Conservation (phyloP, 2,329 filamentous ascomycete species). For the Sphaerostilbella broomeana region DNA sequence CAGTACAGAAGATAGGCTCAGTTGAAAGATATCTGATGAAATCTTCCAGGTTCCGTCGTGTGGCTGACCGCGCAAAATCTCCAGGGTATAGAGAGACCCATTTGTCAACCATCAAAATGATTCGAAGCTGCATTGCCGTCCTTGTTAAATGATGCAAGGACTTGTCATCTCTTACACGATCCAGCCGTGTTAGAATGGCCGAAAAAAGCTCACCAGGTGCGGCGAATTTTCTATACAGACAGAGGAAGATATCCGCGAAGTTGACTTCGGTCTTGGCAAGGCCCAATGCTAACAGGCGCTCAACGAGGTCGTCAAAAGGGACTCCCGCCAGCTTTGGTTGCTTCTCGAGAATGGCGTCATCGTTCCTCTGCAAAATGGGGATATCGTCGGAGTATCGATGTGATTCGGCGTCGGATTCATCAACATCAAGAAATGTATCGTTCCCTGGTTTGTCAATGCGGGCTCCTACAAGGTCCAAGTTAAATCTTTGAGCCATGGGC, state of each 20-base stretch:
- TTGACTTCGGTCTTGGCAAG: conserved; percentile 84
- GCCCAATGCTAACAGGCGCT: conserved; percentile 75
- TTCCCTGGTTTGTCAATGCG: conserved; percentile 42
- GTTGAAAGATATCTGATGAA: conserved; percentile 70
- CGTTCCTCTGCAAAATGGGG: conserved; percentile 59
- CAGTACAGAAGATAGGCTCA: conserved; percentile 75
- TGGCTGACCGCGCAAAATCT: conserved; percentile 77
- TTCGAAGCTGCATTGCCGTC: conserved; percentile 73
- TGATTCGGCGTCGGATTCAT: conserved; percentile 64
- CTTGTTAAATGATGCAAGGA: conserved; percentile 65
- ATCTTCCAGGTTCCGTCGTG: conserved; percentile 62
- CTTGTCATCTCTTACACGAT: conserved; percentile 61
- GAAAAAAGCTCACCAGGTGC: conserved; percentile 72
- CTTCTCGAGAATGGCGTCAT: conserved; percentile 51
- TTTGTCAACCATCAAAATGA: conserved; percentile 75
- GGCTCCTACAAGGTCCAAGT: conserved; percentile 45
- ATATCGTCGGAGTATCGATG: conserved; percentile 60
- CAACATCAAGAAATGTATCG: conserved; percentile 59
- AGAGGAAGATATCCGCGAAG: conserved; percentile 83
- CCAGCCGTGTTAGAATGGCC: conserved; percentile 70
- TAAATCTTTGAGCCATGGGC: conserved; percentile 24
- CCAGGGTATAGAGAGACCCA: conserved; percentile 90
- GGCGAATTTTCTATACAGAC: conserved; percentile 89
- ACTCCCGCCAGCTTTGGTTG: conserved; percentile 47
- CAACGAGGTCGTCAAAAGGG: conserved; percentile 67